Evolutionary conservation across 164 flowering plant genomes (phyloP).

Genomic region (Chloranthus sessilifolius): DNA sequence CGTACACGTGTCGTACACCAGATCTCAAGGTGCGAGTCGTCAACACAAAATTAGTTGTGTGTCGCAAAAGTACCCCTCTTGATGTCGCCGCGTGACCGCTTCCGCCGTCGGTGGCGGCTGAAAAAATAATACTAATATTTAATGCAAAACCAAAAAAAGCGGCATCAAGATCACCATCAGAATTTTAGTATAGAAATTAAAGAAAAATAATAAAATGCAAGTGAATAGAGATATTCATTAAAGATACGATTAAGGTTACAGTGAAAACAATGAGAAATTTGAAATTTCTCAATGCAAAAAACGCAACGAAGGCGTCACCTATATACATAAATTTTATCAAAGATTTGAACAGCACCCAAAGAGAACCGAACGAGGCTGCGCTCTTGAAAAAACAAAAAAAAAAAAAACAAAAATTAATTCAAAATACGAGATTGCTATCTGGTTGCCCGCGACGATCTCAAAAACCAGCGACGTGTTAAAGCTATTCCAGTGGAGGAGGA

Average conservation of each 20-base stretch:
- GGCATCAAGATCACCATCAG: too few species aligned
- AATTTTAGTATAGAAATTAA: too few species aligned
- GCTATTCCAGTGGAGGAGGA: conserved; percentile 35
- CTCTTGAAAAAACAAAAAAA: not conserved
- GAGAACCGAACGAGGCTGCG: not conserved
- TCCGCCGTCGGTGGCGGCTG: conserved; percentile 25
- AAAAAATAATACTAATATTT: too few species aligned
- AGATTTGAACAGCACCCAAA: not conserved
- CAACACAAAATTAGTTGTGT: conserved; percentile 33
- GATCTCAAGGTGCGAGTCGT: conserved; percentile 22
- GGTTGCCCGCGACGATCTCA: not conserved
- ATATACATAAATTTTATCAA: conserved; percentile 12
- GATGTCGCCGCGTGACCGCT: conserved; percentile 10
- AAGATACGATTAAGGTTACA: too few species aligned
- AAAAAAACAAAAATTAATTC: not conserved
- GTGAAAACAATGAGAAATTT: conserved; percentile 12
- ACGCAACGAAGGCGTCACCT: not conserved
- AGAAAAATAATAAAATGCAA: too few species aligned
- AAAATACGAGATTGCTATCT: not conserved
- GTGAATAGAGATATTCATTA: too few species aligned
- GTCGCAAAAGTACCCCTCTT: conserved; percentile 17
- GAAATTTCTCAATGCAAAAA: conserved; percentile 10
- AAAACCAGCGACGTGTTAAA: conserved; percentile 7
- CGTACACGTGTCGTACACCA: conserved; percentile 13
- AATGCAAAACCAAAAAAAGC: too few species aligned